These are phyloP conservation scores for Ascochyta rabiei DNA, from an alignment of 2,329 filamentous ascomycete species.

Conservation along the genomic window DNA sequence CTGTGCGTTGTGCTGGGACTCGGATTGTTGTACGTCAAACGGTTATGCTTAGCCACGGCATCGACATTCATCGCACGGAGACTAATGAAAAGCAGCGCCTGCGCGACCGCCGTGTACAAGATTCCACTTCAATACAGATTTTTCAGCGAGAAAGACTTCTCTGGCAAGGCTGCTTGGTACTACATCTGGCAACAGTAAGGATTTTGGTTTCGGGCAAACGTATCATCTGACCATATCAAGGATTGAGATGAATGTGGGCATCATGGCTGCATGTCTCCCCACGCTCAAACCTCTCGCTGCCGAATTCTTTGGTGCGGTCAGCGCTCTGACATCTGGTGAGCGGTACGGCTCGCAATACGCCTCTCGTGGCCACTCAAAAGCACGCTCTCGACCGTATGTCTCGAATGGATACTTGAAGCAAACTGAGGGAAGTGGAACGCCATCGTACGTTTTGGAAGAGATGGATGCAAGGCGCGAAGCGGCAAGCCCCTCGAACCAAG, in stretches of 20 bases:
- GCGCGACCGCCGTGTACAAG: background rate
- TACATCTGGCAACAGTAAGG: conserved; percentile 2
- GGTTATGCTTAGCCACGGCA: too few species aligned
- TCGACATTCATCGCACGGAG: too few species aligned
- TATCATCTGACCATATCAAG: background rate
- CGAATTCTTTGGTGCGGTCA: background rate
- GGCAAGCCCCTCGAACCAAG: background rate
- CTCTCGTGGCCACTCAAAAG: background rate
- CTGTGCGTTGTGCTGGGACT: background rate
- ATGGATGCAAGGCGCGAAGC: background rate
- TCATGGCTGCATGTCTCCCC: background rate
- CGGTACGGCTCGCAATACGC: background rate
- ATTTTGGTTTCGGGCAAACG: too few species aligned
- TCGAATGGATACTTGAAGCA: background rate
- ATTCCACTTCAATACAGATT: background rate
- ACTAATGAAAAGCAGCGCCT: background rate
- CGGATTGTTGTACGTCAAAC: background rate
- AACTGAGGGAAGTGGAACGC: background rate
- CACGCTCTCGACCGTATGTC: background rate
- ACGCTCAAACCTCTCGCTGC: conserved; percentile 1
- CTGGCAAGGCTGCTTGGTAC: background rate
- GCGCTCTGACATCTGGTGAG: background rate
- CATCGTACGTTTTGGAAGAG: background rate
- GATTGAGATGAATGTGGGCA: background rate
- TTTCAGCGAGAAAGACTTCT: conserved; percentile 1